A percentile compares a stretch with the other conserved stretches of the same genome.
Conservation (phyloP, 2,329 filamentous ascomycete genomes). For the Epicoccum sorghinum region DNA sequence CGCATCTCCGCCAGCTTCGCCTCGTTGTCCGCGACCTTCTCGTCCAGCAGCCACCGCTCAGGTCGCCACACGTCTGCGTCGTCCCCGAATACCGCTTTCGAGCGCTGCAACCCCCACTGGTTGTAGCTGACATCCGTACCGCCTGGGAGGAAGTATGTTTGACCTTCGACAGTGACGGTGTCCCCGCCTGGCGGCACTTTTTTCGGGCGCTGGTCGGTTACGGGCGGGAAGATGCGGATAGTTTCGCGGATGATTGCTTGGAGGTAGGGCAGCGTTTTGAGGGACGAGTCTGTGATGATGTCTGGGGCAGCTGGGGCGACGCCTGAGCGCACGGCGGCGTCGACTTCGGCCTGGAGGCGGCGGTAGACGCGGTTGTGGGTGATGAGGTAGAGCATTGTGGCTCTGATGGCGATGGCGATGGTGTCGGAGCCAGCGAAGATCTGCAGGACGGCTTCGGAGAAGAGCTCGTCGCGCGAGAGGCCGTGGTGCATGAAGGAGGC, state of each 20-base stretch:
- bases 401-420: constrained; percentile 61
- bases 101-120: constrained; percentile 26
- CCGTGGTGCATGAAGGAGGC: constrained; percentile 57
- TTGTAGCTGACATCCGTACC: constrained; percentile 36
- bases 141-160: constrained; percentile 32
- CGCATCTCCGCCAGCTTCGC: constrained; percentile 29
- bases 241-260: constrained; percentile 54
- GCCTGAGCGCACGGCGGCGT: constrained; percentile 38
- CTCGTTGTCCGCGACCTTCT: constrained; percentile 16
- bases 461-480: constrained; percentile 47
- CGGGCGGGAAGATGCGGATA: constrained; percentile 48
- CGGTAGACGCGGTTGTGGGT: constrained; percentile 54
- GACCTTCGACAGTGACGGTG: constrained; percentile 24
- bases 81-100: constrained; percentile 33
- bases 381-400: constrained; percentile 58
- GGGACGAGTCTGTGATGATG: constrained; percentile 55
- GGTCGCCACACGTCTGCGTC: constrained; percentile 55
- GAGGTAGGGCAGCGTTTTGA: constrained; percentile 50
- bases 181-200: constrained; percentile 37
- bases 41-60: constrained; percentile 54
- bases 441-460: constrained; percentile 51
- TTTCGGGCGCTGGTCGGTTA: constrained; percentile 35
- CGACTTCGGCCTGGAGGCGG: constrained; percentile 55
- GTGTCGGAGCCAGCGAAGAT: constrained; percentile 64
- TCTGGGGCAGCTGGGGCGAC: constrained; percentile 1